phyloP scores from a whole-genome alignment of 805 yeast species.

The Starmerella cellae region DNA sequence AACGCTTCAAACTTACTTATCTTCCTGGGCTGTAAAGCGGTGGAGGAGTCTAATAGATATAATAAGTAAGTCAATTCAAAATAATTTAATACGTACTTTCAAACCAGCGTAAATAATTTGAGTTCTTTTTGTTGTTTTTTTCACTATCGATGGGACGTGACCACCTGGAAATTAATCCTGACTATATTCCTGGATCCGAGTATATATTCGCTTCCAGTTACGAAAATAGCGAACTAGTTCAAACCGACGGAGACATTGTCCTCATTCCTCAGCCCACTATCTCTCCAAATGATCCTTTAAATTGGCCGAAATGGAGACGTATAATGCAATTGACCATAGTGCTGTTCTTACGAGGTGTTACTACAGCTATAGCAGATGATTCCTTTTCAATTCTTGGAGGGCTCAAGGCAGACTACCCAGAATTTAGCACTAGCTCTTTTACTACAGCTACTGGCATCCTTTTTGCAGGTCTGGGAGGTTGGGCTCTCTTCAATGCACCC shows the following conservation, averaged over 20 bases:
- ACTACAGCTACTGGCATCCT: slow-evolving; percentile 70
- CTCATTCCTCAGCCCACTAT: slow-evolving; percentile 52
- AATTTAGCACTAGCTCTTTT: slow-evolving; percentile 54
- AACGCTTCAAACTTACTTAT: no score
- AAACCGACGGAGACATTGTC: slow-evolving; percentile 33
- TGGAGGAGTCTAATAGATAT: no score
- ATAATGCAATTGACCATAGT: slow-evolving; percentile 31
- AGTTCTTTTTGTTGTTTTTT: no score
- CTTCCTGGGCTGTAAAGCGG: no score
- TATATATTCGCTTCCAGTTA: slow-evolving; percentile 28
- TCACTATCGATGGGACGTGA: no score
- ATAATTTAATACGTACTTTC: no score
- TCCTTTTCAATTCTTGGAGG: slow-evolving; percentile 60
- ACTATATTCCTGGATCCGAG: slow-evolving; percentile 20
- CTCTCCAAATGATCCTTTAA: slow-evolving; percentile 56
- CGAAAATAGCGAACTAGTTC: slow-evolving; percentile 20
- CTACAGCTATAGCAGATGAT: slow-evolving; percentile 47
- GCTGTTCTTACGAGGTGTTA: slow-evolving; percentile 32
- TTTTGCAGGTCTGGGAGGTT: slow-evolving; percentile 53
- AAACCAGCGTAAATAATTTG: no score
- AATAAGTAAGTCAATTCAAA: no score
- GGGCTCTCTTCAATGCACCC: slow-evolving; percentile 52
- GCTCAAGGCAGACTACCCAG: slow-evolving; percentile 40
- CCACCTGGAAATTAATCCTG: no score
- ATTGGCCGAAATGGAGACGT: slow-evolving; percentile 43